Evolutionary conservation across 495 filamentous ascomycete species (phyloP).

Genomic region (Daldinia vernicosa): DNA sequence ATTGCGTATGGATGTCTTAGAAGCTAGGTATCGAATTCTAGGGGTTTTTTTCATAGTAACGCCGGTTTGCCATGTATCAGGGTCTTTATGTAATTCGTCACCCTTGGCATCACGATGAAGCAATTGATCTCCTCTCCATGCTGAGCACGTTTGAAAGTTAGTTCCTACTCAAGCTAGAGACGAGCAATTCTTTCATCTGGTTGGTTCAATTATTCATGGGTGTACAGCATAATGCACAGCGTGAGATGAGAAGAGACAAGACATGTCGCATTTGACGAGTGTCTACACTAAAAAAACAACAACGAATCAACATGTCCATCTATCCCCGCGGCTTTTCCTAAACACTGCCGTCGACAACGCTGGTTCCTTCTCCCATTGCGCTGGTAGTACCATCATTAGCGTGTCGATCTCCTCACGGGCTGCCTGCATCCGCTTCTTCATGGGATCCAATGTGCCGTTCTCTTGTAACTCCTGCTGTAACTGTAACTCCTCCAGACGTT

Average conservation of each 20-base stretch:
- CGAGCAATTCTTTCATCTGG: slow-evolving; percentile 2
- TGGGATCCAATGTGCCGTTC: slow-evolving; percentile 14
- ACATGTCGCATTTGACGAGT: slow-evolving; percentile 31
- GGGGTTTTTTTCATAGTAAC: neutral
- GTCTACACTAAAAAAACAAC: slow-evolving; percentile 5
- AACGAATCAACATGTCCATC: slow-evolving; percentile 31
- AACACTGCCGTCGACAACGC: slow-evolving; percentile 44
- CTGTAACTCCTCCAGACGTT: slow-evolving; percentile 23
- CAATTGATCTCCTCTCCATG: slow-evolving; percentile 20
- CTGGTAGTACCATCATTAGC: slow-evolving; percentile 43
- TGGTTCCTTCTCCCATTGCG: slow-evolving; percentile 41
- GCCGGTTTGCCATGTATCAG: neutral
- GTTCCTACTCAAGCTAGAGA: slow-evolving; percentile 12
- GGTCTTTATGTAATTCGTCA: neutral
- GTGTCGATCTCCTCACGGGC: slow-evolving; percentile 45
- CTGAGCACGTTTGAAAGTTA: slow-evolving; percentile 17
- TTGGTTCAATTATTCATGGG: slow-evolving; percentile 19
- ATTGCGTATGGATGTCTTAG: slow-evolving; percentile 21
- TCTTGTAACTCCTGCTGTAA: slow-evolving; percentile 24
- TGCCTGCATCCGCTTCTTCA: slow-evolving; percentile 43
- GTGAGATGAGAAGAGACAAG: slow-evolving; percentile 20
- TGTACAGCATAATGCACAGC: slow-evolving; percentile 28
- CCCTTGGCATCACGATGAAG: slow-evolving; percentile 10
- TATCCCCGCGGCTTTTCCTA: slow-evolving; percentile 37
- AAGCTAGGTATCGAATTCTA: neutral